A percentile compares a stretch with the other conserved stretches of the same genome.
phyloP scores from a whole-genome alignment of 139 green algal species.

The Coccomyxa sp. region DNA sequence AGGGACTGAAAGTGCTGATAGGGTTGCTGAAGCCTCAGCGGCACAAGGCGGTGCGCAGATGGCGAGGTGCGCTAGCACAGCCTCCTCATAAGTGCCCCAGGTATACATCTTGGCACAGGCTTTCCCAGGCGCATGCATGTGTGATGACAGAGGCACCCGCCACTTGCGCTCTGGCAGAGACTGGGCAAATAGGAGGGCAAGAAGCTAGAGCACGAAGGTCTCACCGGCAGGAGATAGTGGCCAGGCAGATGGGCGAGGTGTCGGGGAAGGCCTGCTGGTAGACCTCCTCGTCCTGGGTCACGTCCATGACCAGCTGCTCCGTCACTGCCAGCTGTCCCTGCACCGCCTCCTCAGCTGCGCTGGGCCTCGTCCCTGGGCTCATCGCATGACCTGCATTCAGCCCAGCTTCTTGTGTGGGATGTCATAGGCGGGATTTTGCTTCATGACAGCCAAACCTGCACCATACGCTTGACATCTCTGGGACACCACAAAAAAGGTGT shows the following conservation, averaged over 20 bases:
- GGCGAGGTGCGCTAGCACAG: background rate
- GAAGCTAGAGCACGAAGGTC: background rate
- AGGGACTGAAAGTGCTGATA: background rate
- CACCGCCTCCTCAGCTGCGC: background rate
- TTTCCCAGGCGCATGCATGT: background rate
- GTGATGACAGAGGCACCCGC: background rate
- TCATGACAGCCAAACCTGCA: background rate
- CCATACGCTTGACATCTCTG: background rate
- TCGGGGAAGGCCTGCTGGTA: slow-evolving; percentile 15
- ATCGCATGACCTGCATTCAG: background rate
- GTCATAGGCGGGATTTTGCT: background rate
- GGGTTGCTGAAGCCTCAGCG: background rate
- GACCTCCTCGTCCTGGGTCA: slow-evolving; percentile 11
- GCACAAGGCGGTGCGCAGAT: background rate
- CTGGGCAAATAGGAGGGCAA: too few species aligned
- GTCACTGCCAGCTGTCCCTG: background rate
- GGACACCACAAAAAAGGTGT: background rate
- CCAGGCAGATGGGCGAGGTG: slow-evolving; percentile 1
- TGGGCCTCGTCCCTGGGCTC: background rate
- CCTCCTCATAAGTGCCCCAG: too few species aligned
- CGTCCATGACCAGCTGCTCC: slow-evolving; percentile 13
- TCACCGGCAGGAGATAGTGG: slow-evolving; percentile 11
- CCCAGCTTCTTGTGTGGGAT: background rate
- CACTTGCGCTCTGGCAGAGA: background rate
- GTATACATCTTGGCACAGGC: too few species aligned